Evolutionary conservation across 1,284 basidiomycete genomes (phyloP), one percentile per base, ranked within the genome.

Genomic region (Neolentinus lepideus): DNA sequence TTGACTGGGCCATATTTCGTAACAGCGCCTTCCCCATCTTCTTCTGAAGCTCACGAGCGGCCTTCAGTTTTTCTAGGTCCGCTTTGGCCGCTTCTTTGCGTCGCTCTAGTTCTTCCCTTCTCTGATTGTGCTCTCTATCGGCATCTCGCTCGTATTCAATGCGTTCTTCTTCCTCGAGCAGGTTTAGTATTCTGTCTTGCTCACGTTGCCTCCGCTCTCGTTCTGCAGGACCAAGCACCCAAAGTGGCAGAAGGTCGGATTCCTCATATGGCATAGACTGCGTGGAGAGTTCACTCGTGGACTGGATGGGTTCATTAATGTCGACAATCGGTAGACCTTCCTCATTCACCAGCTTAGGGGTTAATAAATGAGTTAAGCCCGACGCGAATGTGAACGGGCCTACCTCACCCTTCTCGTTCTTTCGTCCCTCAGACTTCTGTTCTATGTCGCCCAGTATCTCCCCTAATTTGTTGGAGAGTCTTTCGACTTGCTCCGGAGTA

Each of bases 281-380:
- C 9, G 60, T 56, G 9, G 58, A 50, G 10, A 63, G 26, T 2
- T 57, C 57, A 4, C 50, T 54, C 11, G 36, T 38, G 16, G 51
- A 52, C 8, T 56, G 38, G 9, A 62, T 64, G 14, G 80, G 80
- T 62, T 91, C 89, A n/a, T 77, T 77, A 56, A 91, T 85, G 33
- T 90, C 88, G 60, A 90, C 73, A 58, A 91, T 84, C 11, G 88
- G 88, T 31, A 89, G 75, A 1, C 87, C 88, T 54, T 90, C 87
- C 64, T 89, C 86, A 62, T 87, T 88, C 33, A 86, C 62, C 53
- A 84, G 71, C 86, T 90, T 46, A 2, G 29, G n/a, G 38, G 48
- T 64, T 55, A 62, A 36, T 63, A 52, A 43, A 55, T 56, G 54
- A 56, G 55, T 55, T 55, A 50, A 43, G 38, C 21, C 53, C 45